A percentile compares a stretch with the other conserved stretches of the same genome.
Conservation (phyloP, 495 filamentous ascomycete species). For the Xylaria telfairii region DNA sequence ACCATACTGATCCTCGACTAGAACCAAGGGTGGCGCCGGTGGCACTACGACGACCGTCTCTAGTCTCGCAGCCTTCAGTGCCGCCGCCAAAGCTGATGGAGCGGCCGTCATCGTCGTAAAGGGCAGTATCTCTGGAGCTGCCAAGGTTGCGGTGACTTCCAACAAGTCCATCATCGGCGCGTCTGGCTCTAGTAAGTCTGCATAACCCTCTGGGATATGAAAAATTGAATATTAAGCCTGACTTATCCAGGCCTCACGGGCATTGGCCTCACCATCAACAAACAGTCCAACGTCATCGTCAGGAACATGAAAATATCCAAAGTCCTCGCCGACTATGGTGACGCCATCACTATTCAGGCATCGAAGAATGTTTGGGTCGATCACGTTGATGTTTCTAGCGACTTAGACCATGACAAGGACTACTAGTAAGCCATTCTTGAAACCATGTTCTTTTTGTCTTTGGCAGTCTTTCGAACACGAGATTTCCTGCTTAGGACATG, state of each 20-base stretch:
- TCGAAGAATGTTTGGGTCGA: conserved; percentile 71
- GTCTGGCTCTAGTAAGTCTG: conserved; percentile 37
- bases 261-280: conserved; percentile 55
- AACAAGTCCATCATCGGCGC: conserved; percentile 64
- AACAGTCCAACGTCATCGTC: conserved; percentile 61
- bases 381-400: conserved; percentile 68
- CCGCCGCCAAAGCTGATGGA: conserved; percentile 52
- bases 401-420: conserved; percentile 64
- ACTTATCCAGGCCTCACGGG: conserved; percentile 45
- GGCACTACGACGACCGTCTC: conserved; percentile 66
- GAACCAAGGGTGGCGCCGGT: conserved; percentile 64
- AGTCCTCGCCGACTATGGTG: conserved; percentile 63
- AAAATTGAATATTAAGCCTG: neutral
- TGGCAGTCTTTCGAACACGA: too few relatives aligned
- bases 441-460: too few relatives aligned
- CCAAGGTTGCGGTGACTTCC: conserved; percentile 54
- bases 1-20: conserved; percentile 10
- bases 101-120: conserved; percentile 57
- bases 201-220: neutral
- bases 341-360: conserved; percentile 64
- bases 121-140: conserved; percentile 52
- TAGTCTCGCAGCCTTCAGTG: conserved; percentile 58
- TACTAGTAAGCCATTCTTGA: too few relatives aligned
- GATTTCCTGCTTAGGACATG: too few relatives aligned
- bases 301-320: conserved; percentile 67